Percentiles rank a stretch among this genome's conserved stretches.
phyloP scores from a whole-genome alignment of 352 stramenopile genomes.

The Phytophthora pseudosyringae region DNA sequence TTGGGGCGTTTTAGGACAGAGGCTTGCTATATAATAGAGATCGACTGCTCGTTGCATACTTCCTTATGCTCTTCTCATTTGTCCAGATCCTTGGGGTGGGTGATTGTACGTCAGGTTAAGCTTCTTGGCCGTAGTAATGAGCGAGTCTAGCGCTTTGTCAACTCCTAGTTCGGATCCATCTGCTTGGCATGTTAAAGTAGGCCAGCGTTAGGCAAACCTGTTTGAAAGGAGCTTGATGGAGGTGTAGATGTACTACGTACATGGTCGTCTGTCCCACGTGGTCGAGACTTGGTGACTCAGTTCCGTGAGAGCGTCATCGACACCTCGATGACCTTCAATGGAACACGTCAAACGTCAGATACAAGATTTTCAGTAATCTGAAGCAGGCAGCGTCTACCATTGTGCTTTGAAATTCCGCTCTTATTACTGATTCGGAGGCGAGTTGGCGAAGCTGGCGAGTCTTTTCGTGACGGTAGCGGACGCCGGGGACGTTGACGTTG shows the following conservation, averaged over 20 bases:
- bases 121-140: conserved; percentile 72
- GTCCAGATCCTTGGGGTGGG: conserved; percentile 7
- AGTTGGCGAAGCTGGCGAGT: conserved; percentile 26
- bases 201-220: neutral
- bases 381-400: conserved; percentile 22
- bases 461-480: conserved; percentile 31
- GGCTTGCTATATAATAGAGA: conserved; percentile 52
- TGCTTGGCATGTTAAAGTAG: neutral
- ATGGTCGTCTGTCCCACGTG: conserved; percentile 37
- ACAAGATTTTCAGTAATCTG: neutral
- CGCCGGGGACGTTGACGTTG: conserved; percentile 58
- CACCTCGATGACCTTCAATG: conserved; percentile 37
- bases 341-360: neutral
- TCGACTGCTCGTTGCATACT: conserved; percentile 37
- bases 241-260: conserved; percentile 9
- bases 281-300: conserved; percentile 63
- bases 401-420: conserved; percentile 22
- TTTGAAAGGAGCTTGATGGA: too few species aligned
- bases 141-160: conserved; percentile 58
- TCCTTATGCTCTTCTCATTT: conserved; percentile 15
- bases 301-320: conserved; percentile 68
- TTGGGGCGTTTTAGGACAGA: conserved; percentile 28
- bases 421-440: conserved; percentile 14
- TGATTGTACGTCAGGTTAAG: conserved; percentile 57
- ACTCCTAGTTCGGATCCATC: conserved; percentile 47